Base-by-base conservation (phyloP, 495 filamentous ascomycete species). In the Penicillium chermesinum region DNA sequence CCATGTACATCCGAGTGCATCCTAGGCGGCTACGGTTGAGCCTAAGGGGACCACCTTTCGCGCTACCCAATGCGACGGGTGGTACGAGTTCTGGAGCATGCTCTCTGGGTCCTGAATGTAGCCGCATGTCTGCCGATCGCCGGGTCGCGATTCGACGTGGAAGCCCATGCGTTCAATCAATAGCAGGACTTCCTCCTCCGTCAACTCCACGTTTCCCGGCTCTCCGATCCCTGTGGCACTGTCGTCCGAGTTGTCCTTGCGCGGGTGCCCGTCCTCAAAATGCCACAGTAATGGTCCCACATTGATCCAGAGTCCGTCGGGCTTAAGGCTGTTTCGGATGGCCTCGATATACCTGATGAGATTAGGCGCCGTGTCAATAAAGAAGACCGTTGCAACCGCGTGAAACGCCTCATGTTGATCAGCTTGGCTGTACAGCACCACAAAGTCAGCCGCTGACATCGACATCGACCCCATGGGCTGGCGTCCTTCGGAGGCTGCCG, bases 341-440 rank as follows among this genome's bases (percentile, higher is more conserved):
- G 86, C 82, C 65, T 94, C 83, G 14, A 97, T 79, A 57, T 97
- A 97, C 8, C 82, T 78, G 44, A 96, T 84, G 19, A 96, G 58
- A 61, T 97, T 96, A 14, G 91, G 89, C 19, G 93, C 93, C 3
- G 93, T 98, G 63, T 98, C 94, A 22, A 98, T 85, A 72, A 97
- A 98, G 64, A 96, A 98, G 3, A 95, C 86, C 3, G 86, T 87
- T 1, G 85, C 81, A 2, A 98, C 89, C 1, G 84, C 90, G 59
- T 95, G 85, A 63, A 88, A 96, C 0, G 57, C 58, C 2, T 75
- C 78, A 20, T 66, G 65, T 39, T 87, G 76, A 14, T 73, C 69
- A 1, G 75, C 69, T 39, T 79, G 60, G 30, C 67, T 75, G 65
- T 98, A 96, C 2, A 87, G 58, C 4, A 84, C 80, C 41, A 88